These are phyloP conservation scores for Coniochaeta pulveracea DNA, from an alignment of 2,329 filamentous ascomycete genomes.

Conservation along the genomic window DNA sequence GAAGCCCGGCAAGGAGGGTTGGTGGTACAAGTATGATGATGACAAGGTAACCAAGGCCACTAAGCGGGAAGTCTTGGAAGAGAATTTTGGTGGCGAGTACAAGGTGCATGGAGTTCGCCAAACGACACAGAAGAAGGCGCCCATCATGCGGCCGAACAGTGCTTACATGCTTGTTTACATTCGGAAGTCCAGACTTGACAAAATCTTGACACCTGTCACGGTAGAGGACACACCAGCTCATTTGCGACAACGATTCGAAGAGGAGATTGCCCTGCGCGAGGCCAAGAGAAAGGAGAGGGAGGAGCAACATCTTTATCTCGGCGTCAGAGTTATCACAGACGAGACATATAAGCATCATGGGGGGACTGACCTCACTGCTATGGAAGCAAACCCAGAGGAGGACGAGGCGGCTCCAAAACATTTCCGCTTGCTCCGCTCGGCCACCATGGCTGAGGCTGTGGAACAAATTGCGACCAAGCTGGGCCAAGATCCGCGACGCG, in stretches of 20 bases:
- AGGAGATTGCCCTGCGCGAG: conserved; percentile 69
- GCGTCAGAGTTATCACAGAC: conserved; percentile 70
- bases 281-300: conserved; percentile 78
- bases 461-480: conserved; percentile 60
- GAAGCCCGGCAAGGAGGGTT: conserved; percentile 83
- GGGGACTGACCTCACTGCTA: conserved; percentile 70
- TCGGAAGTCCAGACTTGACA: conserved; percentile 72
- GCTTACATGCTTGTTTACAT: conserved; percentile 99
- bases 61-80: conserved; percentile 81
- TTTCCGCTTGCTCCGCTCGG: conserved; percentile 65
- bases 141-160: conserved; percentile 60
- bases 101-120: conserved; percentile 34
- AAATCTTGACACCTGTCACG: conserved; percentile 67
- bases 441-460: conserved; percentile 66
- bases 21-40: conserved; percentile 96
- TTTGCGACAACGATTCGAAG: conserved; percentile 64
- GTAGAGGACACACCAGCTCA: conserved; percentile 71
- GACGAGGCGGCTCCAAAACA: conserved; percentile 59
- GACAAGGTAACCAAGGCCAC: conserved; percentile 95
- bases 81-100: conserved; percentile 93
- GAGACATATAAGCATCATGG: conserved; percentile 71
- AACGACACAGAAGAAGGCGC: conserved; percentile 40
- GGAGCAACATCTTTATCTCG: conserved; percentile 88
- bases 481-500: conserved; percentile 51
- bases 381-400: conserved; percentile 42